These are phyloP conservation scores for Pseudocercospora crystallina DNA, from an alignment of 2,329 filamentous ascomycete species.

Conservation along the genomic window DNA sequence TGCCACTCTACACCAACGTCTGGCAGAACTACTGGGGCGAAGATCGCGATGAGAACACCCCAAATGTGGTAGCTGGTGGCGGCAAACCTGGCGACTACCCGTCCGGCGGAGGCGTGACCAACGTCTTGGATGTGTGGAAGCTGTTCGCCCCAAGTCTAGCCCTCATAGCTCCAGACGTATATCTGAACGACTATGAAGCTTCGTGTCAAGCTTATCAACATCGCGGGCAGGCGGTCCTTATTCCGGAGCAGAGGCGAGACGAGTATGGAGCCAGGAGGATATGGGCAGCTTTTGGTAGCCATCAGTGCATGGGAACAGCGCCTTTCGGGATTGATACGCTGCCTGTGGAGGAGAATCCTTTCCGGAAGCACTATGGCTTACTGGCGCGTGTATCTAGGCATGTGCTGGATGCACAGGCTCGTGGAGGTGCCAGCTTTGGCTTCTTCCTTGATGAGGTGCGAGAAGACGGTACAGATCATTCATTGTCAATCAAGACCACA, in stretches of 20 bases:
- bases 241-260: slow-evolving; percentile 54
- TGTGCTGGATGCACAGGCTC: slow-evolving; percentile 43
- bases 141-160: slow-evolving; percentile 45
- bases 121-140: slow-evolving; percentile 49
- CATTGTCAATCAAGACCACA: slow-evolving; percentile 30
- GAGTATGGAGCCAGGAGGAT: slow-evolving; percentile 46
- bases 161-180: slow-evolving; percentile 51
- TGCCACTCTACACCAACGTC: slow-evolving; percentile 49
- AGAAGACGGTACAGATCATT: slow-evolving; percentile 32
- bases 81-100: slow-evolving; percentile 48
- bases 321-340: slow-evolving; percentile 49
- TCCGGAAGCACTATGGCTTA: slow-evolving; percentile 44
- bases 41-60: slow-evolving; percentile 36
- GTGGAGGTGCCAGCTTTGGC: slow-evolving; percentile 36
- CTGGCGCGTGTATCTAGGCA: slow-evolving; percentile 37
- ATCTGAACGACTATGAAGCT: slow-evolving; percentile 49
- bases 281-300: slow-evolving; percentile 45
- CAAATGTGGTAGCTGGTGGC: slow-evolving; percentile 45
- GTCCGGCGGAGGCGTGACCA: slow-evolving; percentile 46
- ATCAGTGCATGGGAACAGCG: slow-evolving; percentile 40
- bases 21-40: slow-evolving; percentile 46
- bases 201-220: slow-evolving; percentile 49
- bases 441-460: slow-evolving; percentile 46
- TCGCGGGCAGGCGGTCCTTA: slow-evolving; percentile 49
- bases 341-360: slow-evolving; percentile 33